phyloP scores from a whole-genome alignment of 2,329 filamentous ascomycete genomes.

The Simplicillium sp. region DNA sequence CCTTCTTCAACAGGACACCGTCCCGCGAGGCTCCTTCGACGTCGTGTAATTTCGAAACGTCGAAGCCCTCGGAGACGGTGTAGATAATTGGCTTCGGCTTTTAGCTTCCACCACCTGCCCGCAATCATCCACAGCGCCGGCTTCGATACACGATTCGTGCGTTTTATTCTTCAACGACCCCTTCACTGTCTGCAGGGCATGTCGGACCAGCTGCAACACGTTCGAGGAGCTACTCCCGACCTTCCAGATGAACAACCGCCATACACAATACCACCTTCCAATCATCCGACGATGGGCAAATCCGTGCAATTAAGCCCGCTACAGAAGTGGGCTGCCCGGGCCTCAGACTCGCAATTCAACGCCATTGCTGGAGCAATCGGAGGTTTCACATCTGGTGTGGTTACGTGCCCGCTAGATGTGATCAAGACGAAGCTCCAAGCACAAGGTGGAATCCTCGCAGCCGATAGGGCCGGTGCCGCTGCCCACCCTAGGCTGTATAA shows the following conservation, averaged over 20 bases:
- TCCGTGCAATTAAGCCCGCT: conserved; percentile 26
- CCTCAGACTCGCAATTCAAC: conserved; percentile 61
- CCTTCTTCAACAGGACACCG: conserved; percentile 2
- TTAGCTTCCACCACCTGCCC: neutral
- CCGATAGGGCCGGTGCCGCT: conserved; percentile 37
- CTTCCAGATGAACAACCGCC: conserved; percentile 25
- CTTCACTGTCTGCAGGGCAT: conserved; percentile 3
- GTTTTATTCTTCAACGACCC: conserved; percentile 4
- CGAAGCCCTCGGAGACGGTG: conserved; percentile 9
- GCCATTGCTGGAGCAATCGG: conserved; percentile 80
- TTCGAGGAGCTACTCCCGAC: conserved; percentile 39
- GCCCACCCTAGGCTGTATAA: conserved; percentile 60
- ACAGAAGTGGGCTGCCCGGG: conserved; percentile 45
- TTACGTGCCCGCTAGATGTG: conserved; percentile 94
- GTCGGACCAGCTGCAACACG: neutral
- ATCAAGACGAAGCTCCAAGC: conserved; percentile 98
- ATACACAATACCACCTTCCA: conserved; percentile 24
- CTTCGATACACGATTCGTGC: neutral
- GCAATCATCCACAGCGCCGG: neutral
- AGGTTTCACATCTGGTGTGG: conserved; percentile 85
- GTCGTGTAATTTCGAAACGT: conserved; percentile 2
- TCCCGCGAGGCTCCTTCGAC: conserved; percentile 9
- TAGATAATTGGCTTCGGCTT: neutral
- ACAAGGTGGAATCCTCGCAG: conserved; percentile 68
- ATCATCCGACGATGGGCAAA: conserved; percentile 10